A percentile compares a stretch with the other conserved stretches of the same genome.
phyloP scores from a whole-genome alignment of 306 rosid species.

The Cucurbita pepo region DNA sequence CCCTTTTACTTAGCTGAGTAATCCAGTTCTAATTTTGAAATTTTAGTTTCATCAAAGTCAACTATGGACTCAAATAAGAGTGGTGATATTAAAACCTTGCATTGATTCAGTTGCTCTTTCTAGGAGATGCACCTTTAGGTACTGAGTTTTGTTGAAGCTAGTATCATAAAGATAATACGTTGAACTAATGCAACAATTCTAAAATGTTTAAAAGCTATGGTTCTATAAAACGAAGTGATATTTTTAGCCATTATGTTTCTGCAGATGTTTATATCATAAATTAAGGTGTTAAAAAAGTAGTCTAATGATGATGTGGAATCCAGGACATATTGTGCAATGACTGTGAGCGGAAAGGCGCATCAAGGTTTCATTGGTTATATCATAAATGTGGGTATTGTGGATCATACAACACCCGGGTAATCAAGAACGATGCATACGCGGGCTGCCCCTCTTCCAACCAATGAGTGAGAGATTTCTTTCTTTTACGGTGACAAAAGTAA shows the following conservation, averaged over 20 bases:
- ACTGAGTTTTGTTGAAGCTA: too few species aligned
- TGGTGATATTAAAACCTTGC: neutral
- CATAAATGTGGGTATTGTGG: constrained; percentile 86
- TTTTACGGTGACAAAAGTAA: neutral
- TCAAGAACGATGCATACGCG: constrained; percentile 45
- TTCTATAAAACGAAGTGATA: too few species aligned
- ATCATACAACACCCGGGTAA: constrained; percentile 87
- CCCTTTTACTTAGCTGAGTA: neutral
- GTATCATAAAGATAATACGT: too few species aligned
- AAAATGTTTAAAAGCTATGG: too few species aligned
- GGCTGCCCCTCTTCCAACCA: constrained; percentile 31
- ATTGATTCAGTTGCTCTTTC: neutral
- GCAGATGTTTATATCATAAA: neutral
- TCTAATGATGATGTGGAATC: constrained; percentile 2
- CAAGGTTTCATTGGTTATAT: constrained; percentile 90
- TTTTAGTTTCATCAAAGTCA: neutral
- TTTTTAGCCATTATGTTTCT: too few species aligned
- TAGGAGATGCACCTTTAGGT: too few species aligned
- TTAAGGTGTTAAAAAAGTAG: constrained; percentile 2
- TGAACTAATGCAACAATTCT: too few species aligned
- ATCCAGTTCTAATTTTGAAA: neutral
- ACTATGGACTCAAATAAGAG: neutral
- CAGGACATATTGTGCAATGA: constrained; percentile 95
- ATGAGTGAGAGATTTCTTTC: neutral
- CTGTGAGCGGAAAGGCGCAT: constrained; percentile 60